Conservation (phyloP, 768 basidiomycete species). For the Tulasnella sp. region DNA sequence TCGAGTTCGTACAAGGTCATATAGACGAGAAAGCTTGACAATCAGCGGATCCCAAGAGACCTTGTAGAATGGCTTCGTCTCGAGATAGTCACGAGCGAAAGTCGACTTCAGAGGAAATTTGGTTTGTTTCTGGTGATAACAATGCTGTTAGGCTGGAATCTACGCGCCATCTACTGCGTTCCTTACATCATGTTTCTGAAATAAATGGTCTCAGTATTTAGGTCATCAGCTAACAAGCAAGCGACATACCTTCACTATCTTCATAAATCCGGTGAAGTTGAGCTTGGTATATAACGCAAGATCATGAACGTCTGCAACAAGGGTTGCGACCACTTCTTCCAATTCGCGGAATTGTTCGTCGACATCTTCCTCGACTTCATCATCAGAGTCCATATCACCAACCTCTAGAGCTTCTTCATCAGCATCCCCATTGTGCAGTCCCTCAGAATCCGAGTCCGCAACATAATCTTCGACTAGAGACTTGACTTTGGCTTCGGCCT, state of each 20-base stretch:
- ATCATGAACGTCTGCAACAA: slow-evolving; percentile 77
- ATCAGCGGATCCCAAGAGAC: slow-evolving; percentile 94
- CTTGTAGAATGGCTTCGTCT: slow-evolving; percentile 91
- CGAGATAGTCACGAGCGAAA: slow-evolving; percentile 84
- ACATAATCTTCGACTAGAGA: slow-evolving; percentile 14
- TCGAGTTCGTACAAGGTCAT: slow-evolving; percentile 87
- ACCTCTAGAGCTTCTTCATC: slow-evolving; percentile 16
- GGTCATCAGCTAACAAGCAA: background rate
- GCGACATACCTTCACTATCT: slow-evolving; percentile 72
- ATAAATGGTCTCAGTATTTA: slow-evolving; percentile 8
- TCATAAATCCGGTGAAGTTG: slow-evolving; percentile 98
- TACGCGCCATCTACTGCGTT: background rate
- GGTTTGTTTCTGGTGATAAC: slow-evolving; percentile 72
- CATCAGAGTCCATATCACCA: slow-evolving; percentile 16
- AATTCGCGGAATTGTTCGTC: slow-evolving; percentile 78
- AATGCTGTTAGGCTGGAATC: background rate
- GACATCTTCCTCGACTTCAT: slow-evolving; percentile 37
- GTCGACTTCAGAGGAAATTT: slow-evolving; percentile 63
- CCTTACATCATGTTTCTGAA: slow-evolving; percentile 83
- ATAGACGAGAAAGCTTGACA: slow-evolving; percentile 87
- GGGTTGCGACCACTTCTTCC: slow-evolving; percentile 87
- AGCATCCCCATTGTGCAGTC: background rate
- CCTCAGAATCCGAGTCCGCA: slow-evolving; percentile 14
- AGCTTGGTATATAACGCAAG: slow-evolving; percentile 89
- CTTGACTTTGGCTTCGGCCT: slow-evolving; percentile 15